Evolutionary conservation across 1,284 basidiomycete genomes (phyloP).

Genomic region (Cutaneotrichosporon curvatum): DNA sequence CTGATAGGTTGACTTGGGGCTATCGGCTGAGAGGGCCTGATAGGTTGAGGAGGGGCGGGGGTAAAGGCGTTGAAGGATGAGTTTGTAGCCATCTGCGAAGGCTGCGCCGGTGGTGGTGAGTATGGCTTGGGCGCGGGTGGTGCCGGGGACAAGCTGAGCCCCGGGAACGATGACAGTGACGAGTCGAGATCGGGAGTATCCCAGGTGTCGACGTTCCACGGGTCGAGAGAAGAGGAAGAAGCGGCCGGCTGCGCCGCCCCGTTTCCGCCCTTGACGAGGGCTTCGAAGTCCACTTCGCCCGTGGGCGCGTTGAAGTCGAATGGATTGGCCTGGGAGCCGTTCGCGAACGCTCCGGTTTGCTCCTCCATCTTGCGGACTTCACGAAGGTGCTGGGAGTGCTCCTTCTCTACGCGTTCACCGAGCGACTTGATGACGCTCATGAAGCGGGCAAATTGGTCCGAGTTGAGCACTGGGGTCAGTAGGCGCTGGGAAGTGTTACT

Average conservation of each 20-base stretch:
- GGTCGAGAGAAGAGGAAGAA: constrained; percentile 17
- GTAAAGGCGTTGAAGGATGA: no score
- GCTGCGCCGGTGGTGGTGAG: no score
- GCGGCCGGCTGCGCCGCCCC: background rate
- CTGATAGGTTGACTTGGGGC: no score
- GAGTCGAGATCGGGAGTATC: constrained; percentile 8
- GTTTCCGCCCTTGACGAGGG: constrained; percentile 32
- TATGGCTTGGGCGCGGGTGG: background rate
- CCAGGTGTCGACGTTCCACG: constrained; percentile 42
- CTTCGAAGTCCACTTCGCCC: constrained; percentile 45
- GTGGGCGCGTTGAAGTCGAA: constrained; percentile 22
- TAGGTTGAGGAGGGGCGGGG: no score
- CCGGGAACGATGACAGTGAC: constrained; percentile 9
- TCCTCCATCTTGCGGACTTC: constrained; percentile 44
- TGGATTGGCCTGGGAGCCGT: constrained; percentile 16
- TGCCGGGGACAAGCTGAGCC: constrained; percentile 1
- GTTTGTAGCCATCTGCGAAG: no score
- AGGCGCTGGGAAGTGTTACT: constrained; percentile 28
- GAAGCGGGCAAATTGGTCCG: constrained; percentile 84
- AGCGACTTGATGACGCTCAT: constrained; percentile 55
- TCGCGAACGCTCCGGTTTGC: constrained; percentile 29
- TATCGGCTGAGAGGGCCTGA: no score
- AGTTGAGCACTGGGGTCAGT: constrained; percentile 61
- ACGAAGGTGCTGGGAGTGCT: constrained; percentile 45
- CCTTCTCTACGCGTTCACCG: constrained; percentile 42